Percentiles rank a stretch among this genome's conserved stretches.
phyloP scores from a whole-genome alignment of 1,139 yeast species.

The Groenewaldozyma sp. region DNA sequence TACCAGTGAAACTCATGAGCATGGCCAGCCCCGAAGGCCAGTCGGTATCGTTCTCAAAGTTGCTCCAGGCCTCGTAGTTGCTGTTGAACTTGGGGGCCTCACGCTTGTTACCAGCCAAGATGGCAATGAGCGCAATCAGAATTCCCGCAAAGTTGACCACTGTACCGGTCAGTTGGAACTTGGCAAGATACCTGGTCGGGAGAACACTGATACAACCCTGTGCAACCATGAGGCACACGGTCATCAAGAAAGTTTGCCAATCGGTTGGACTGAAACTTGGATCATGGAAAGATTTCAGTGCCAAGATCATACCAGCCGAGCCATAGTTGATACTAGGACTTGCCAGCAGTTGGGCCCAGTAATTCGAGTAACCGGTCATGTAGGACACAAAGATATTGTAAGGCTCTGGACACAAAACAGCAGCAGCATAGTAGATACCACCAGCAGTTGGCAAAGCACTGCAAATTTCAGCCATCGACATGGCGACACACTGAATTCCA shows the following conservation, averaged over 20 bases:
- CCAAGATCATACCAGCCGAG: slow-evolving; percentile 44
- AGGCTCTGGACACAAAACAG: slow-evolving; percentile 43
- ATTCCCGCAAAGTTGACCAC: slow-evolving; percentile 46
- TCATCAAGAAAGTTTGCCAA: slow-evolving; percentile 46
- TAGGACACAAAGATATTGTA: slow-evolving; percentile 40
- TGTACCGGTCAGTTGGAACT: slow-evolving; percentile 53
- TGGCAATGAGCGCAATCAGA: slow-evolving; percentile 36
- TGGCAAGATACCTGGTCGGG: slow-evolving; percentile 45
- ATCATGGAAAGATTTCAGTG: slow-evolving; percentile 42
- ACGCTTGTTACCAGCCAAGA: slow-evolving; percentile 3
- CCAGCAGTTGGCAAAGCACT: slow-evolving; percentile 60
- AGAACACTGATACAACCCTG: slow-evolving; percentile 41
- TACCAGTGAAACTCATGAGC: slow-evolving; percentile 52
- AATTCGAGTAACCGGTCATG: slow-evolving; percentile 51
- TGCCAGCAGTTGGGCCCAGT: slow-evolving; percentile 49
- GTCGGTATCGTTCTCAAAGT: slow-evolving; percentile 50
- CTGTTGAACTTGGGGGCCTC: slow-evolving; percentile 2
- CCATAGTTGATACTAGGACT: slow-evolving; percentile 53
- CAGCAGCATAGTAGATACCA: slow-evolving; percentile 49
- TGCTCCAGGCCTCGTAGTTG: slow-evolving; percentile 38
- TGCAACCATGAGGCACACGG: slow-evolving; percentile 41
- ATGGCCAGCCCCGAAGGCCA: slow-evolving; percentile 56
- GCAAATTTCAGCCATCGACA: slow-evolving; percentile 49
- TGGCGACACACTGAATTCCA: slow-evolving; percentile 26
- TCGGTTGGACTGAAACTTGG: slow-evolving; percentile 41